Conservation (phyloP, 345 rosid genomes). For the Aethionema arabicum region DNA sequence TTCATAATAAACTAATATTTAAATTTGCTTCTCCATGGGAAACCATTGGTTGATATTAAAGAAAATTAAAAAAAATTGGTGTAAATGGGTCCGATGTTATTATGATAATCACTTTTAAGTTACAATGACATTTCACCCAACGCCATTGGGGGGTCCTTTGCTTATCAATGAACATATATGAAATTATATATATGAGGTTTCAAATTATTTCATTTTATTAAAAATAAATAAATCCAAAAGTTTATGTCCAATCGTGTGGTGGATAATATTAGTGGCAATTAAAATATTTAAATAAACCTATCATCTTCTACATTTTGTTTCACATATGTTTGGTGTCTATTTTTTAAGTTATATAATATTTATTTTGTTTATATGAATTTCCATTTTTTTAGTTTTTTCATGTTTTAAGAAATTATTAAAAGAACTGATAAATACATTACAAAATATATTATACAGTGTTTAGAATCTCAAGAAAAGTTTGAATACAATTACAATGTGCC, state of each 20-base stretch:
- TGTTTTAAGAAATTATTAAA: too few species aligned
- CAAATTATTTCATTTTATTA: slow-evolving; percentile 16
- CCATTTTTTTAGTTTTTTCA: too few species aligned
- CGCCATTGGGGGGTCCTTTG: slow-evolving; percentile 26
- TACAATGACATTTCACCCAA: slow-evolving; percentile 37
- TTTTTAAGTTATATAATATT: not conserved
- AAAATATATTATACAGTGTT: too few species aligned
- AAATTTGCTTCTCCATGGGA: slow-evolving; percentile 23
- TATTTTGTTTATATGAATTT: not conserved
- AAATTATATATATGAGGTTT: slow-evolving; percentile 17
- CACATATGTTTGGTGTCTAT: slow-evolving; percentile 1
- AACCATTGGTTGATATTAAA: slow-evolving; percentile 29
- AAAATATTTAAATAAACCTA: not conserved
- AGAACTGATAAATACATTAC: too few species aligned
- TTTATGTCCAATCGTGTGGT: slow-evolving; percentile 28
- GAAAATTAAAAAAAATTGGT: not conserved
- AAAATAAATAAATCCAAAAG: slow-evolving; percentile 9
- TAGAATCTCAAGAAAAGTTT: too few species aligned
- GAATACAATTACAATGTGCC: too few species aligned
- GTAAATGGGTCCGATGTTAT: slow-evolving; percentile 28
- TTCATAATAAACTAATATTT: slow-evolving; percentile 5
- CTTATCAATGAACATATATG: slow-evolving; percentile 25
- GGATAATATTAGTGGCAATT: not conserved
- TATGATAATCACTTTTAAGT: slow-evolving; percentile 35
- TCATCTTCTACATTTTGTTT: not conserved